Evolutionary conservation across 2,329 filamentous ascomycete genomes (phyloP), one percentile per base, ranked within the genome.

Genomic region (Paracorniculantispora psalliotae): DNA sequence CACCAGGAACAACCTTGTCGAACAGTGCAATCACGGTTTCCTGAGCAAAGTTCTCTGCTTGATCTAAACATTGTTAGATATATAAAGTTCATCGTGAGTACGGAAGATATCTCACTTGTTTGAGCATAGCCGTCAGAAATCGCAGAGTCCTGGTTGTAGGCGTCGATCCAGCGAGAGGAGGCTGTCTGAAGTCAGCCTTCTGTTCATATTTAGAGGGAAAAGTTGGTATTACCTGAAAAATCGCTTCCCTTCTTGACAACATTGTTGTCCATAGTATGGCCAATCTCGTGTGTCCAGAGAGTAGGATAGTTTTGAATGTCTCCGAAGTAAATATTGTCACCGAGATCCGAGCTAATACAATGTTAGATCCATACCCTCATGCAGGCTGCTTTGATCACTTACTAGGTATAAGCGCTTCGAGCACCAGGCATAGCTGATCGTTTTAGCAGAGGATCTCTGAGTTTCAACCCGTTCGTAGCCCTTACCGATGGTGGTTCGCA

Each of bases 401-500:
- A 54, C 51, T 28, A 61, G 28, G 53, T 57, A n/a, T 53, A 48
- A 25, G 55, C 62, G 46, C 39, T 54, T 35, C 61, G 52, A 59
- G 59, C 19, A 62, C 44, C 13, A 61, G 61, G 44, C 65, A 63
- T 12, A 65, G 49, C 47, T 67, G 23, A 43, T 3, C 19, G 15
- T 43, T 10, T 43, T 43, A 19, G n/a, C 3, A 15, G 41, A 44
- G 6, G 10, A 21, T 19, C 3, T 8, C n/a, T 19, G 21, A 13
- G 6, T 8, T 43, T 23, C 44, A 47, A 26, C 2, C 19, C 6
- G 39, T 63, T 21, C 53, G 46, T 19, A 64, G 57, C 41, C 64
- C 61, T 28, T 63, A 59, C 15, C 67, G 51, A 68, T 64, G 15
- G 65, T 52, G 49, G 65, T 63, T n/a, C 64, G 61, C n/a, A 70